A percentile compares a stretch with the other conserved stretches of the same genome.
These are phyloP conservation scores for Salix exigua DNA, from an alignment of 345 rosid species.

Conservation along the genomic window DNA sequence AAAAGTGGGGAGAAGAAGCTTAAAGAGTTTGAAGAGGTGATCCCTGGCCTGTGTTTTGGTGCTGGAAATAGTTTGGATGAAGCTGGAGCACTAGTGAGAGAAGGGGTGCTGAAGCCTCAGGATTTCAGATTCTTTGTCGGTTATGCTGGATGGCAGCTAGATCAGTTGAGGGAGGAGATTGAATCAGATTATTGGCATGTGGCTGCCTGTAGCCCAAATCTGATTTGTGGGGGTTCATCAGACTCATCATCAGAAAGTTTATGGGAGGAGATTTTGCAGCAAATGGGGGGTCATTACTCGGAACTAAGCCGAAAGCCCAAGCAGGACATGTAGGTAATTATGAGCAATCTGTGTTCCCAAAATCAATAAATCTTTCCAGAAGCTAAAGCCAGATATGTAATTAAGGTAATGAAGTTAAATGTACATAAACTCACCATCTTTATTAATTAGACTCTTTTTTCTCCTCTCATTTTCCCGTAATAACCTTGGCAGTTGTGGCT, in stretches of 20 bases:
- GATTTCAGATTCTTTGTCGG: conserved; percentile 89
- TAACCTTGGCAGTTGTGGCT: conserved; percentile 9
- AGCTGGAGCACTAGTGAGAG: conserved; percentile 75
- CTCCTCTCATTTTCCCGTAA: background rate
- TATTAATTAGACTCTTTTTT: conserved; percentile 14
- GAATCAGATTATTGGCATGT: conserved; percentile 76
- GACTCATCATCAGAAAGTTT: conserved; percentile 50
- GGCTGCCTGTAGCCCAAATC: conserved; percentile 78
- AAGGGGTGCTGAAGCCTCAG: conserved; percentile 67
- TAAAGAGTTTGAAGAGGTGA: conserved; percentile 72
- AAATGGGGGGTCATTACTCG: conserved; percentile 84
- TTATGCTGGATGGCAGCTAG: conserved; percentile 89
- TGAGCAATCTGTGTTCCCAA: background rate
- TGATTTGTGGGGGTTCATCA: conserved; percentile 50
- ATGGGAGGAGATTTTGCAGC: conserved; percentile 91
- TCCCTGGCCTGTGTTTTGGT: conserved; percentile 78
- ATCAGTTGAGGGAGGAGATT: conserved; percentile 84
- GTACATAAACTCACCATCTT: conserved; percentile 49
- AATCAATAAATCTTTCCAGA: conserved; percentile 8
- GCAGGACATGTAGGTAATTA: conserved; percentile 54
- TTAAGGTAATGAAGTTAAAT: conserved; percentile 34
- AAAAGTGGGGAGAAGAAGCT: conserved; percentile 52
- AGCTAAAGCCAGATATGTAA: conserved; percentile 13
- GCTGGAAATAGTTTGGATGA: conserved; percentile 72
- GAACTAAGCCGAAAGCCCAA: conserved; percentile 87